phyloP scores from a whole-genome alignment of 768 basidiomycete genomes.

The Termitomyces bulborhizus region DNA sequence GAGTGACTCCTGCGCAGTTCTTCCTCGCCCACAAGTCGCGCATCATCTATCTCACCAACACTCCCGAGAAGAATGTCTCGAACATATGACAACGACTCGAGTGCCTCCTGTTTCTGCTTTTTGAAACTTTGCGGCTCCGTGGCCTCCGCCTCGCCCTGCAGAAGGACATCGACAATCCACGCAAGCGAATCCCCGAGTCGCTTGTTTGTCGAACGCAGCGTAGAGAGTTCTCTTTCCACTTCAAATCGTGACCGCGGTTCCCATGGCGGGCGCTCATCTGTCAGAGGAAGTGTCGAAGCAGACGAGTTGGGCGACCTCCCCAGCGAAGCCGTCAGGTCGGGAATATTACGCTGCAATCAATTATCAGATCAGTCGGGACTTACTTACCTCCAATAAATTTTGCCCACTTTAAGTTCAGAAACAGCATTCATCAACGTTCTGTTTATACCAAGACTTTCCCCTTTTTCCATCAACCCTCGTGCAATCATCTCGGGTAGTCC shows the following conservation, averaged over 20 bases:
- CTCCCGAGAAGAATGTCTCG: conserved; percentile 63
- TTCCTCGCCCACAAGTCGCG: conserved; percentile 56
- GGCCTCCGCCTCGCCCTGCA: conserved; percentile 46
- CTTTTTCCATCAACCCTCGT: conserved; percentile 64
- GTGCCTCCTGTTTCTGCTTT: conserved; percentile 51
- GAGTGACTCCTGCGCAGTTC: conserved; percentile 16
- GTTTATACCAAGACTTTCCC: conserved; percentile 80
- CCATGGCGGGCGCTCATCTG: conserved; percentile 64
- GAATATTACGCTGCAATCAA: conserved; percentile 64
- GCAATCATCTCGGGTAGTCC: conserved; percentile 69
- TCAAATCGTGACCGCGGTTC: conserved; percentile 66
- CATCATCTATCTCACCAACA: conserved; percentile 53
- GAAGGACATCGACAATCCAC: conserved; percentile 69
- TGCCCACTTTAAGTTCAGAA: conserved; percentile 63
- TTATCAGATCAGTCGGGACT: not conserved
- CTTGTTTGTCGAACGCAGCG: conserved; percentile 51
- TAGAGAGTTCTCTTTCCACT: conserved; percentile 56
- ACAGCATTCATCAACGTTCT: conserved; percentile 78
- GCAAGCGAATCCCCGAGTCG: conserved; percentile 62
- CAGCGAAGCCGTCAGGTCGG: conserved; percentile 71
- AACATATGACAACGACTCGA: conserved; percentile 74
- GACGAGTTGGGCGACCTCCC: conserved; percentile 48
- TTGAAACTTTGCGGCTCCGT: conserved; percentile 32
- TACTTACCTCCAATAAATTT: not conserved
- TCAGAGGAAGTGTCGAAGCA: conserved; percentile 52